Evolutionary conservation across 2,329 filamentous ascomycete species (phyloP).

Genomic region (Fusarium circinatum): DNA sequence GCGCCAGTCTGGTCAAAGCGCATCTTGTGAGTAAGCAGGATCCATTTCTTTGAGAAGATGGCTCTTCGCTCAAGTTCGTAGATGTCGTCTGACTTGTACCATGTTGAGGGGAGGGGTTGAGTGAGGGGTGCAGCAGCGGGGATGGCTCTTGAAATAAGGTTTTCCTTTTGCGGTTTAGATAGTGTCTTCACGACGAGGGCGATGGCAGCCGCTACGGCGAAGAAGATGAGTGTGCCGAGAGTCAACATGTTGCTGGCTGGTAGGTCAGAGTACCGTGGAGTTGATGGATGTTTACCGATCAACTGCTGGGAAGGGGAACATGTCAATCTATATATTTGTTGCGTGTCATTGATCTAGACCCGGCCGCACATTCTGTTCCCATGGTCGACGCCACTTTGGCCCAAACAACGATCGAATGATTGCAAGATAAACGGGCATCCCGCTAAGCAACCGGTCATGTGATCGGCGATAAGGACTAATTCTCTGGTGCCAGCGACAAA

Average conservation of each 20-base stretch:
- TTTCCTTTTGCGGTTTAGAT: slow-evolving; percentile 23
- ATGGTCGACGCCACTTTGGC: slow-evolving; percentile 12
- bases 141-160: slow-evolving; percentile 18
- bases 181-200: slow-evolving; percentile 4
- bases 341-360: not conserved
- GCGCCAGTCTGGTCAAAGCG: slow-evolving; percentile 63
- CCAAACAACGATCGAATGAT: not conserved
- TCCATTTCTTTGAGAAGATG: slow-evolving; percentile 67
- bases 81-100: slow-evolving; percentile 64
- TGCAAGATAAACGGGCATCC: slow-evolving; percentile 17
- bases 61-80: slow-evolving; percentile 66
- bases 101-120: slow-evolving; percentile 44
- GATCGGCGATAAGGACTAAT: slow-evolving; percentile 28
- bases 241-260: slow-evolving; percentile 8
- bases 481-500: not conserved
- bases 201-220: slow-evolving; percentile 8
- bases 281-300: not conserved
- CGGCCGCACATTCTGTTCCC: not conserved
- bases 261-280: not conserved
- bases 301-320: not conserved
- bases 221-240: slow-evolving; percentile 12
- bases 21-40: slow-evolving; percentile 63
- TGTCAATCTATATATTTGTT: slow-evolving; percentile 15
- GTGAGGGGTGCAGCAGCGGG: slow-evolving; percentile 20
- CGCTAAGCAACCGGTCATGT: slow-evolving; percentile 26